Percentiles rank a stretch among this genome's conserved stretches.
phyloP scores from a whole-genome alignment of 2,329 filamentous ascomycete genomes.

The Thermothelomyces thermophilus region DNA sequence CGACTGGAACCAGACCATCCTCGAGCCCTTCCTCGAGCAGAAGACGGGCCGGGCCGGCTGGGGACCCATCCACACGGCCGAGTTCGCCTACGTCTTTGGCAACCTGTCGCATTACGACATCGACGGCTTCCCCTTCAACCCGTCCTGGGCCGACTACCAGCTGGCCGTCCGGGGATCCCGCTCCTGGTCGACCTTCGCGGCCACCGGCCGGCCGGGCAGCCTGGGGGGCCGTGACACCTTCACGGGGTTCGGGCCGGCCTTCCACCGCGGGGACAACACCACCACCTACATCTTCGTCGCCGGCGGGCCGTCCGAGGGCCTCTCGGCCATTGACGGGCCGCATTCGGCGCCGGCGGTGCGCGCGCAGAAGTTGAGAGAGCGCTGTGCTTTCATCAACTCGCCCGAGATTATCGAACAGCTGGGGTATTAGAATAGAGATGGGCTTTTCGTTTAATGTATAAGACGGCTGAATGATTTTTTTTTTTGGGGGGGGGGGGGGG shows the following conservation, averaged over 20 bases:
- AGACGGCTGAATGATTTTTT: too few relatives aligned
- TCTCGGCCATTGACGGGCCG: slow-evolving; percentile 1
- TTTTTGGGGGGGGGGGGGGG: too few relatives aligned
- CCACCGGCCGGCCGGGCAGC: neutral
- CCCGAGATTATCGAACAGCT: slow-evolving; percentile 4
- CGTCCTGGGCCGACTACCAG: neutral
- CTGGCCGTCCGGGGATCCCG: neutral
- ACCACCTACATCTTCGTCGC: neutral
- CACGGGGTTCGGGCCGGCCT: neutral
- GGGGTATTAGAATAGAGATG: neutral
- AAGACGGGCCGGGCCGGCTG: neutral
- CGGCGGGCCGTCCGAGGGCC: slow-evolving; percentile 1
- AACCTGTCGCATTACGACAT: neutral
- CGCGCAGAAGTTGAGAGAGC: slow-evolving; percentile 3
- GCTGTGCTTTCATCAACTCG: slow-evolving; percentile 6
- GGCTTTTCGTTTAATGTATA: too few relatives aligned
- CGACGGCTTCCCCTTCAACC: neutral
- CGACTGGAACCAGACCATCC: slow-evolving; percentile 9
- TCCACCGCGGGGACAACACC: neutral
- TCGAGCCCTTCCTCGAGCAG: slow-evolving; percentile 3
- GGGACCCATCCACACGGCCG: slow-evolving; percentile 1
- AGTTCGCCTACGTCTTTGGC: slow-evolving; percentile 7
- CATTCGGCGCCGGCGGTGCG: neutral
- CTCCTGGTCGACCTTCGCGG: slow-evolving; percentile 1
- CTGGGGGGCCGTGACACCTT: neutral